Evolutionary conservation across 1,139 yeast genomes (phyloP).

Genomic region (Pneumocystis jirovecii): DNA sequence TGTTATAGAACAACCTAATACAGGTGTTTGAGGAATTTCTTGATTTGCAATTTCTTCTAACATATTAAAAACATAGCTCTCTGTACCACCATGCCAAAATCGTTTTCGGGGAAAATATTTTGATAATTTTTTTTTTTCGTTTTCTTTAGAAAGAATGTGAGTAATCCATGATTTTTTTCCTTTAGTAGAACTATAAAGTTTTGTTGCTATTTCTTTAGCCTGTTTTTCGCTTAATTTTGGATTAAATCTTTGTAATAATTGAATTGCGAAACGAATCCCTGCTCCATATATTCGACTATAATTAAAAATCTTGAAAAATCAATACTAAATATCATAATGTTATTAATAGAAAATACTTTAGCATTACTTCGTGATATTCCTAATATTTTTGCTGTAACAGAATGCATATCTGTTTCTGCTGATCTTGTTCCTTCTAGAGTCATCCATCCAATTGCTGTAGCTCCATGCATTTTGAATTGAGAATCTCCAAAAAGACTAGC

Average conservation of each 20-base stretch:
- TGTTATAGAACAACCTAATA: constrained; percentile 84
- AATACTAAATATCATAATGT: background rate
- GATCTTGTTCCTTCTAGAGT: constrained; percentile 87
- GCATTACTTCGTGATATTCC: constrained; percentile 88
- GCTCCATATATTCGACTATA: constrained; percentile 98
- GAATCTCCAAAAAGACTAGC: constrained; percentile 93
- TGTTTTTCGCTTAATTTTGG: constrained; percentile 51
- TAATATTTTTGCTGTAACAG: constrained; percentile 79
- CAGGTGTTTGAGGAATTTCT: constrained; percentile 78
- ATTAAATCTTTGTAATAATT: constrained; percentile 68
- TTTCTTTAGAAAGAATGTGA: background rate
- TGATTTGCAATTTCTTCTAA: constrained; percentile 77
- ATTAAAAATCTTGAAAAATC: constrained; percentile 44
- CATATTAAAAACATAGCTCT: constrained; percentile 77
- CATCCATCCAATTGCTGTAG: constrained; percentile 98
- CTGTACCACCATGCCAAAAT: constrained; percentile 85
- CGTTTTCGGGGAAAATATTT: constrained; percentile 24
- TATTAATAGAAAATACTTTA: constrained; percentile 26
- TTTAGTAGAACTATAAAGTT: constrained; percentile 66
- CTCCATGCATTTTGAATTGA: constrained; percentile 76
- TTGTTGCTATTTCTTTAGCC: constrained; percentile 52
- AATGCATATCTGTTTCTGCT: constrained; percentile 86
- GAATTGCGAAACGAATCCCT: constrained; percentile 77
- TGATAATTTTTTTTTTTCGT: constrained; percentile 24
- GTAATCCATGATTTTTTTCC: constrained; percentile 33